Evolutionary conservation across 768 basidiomycete species (phyloP).

Genomic region (Cystobasidium tubakii): DNA sequence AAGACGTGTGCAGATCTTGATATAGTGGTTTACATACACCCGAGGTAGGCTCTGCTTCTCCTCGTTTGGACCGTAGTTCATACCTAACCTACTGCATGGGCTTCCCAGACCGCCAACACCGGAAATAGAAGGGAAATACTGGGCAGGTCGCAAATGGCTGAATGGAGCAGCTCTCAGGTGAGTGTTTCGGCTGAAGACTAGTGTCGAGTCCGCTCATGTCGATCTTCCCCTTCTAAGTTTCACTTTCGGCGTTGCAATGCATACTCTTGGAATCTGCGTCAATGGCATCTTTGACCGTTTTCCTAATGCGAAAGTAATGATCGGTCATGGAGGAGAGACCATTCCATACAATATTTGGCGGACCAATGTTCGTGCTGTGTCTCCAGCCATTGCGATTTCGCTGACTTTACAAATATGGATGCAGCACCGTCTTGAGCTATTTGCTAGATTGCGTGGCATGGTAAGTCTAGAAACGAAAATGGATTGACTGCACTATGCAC

Average conservation of each 20-base stretch:
- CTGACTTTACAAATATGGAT: no score
- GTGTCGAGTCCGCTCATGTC: no score
- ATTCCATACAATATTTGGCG: slow-evolving; percentile 13
- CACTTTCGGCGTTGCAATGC: slow-evolving; percentile 12
- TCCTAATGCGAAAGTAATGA: slow-evolving; percentile 16
- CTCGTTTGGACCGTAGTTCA: no score
- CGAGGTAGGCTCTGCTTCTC: background rate
- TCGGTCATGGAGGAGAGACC: slow-evolving; percentile 10
- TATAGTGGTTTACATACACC: slow-evolving; percentile 32
- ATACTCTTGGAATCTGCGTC: background rate
- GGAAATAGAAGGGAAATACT: background rate
- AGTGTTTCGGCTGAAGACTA: no score
- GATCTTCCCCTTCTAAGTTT: slow-evolving; percentile 6
- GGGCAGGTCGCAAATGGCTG: slow-evolving; percentile 10
- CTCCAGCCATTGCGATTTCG: background rate
- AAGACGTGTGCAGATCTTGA: slow-evolving; percentile 6
- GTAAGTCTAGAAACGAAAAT: slow-evolving; percentile 2
- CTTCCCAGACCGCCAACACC: background rate
- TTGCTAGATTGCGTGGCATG: slow-evolving; percentile 1
- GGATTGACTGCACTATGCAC: no score
- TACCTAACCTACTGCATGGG: no score
- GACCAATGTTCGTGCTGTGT: background rate
- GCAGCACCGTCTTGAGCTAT: slow-evolving; percentile 5
- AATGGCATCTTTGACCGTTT: slow-evolving; percentile 11
- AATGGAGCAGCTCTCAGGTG: slow-evolving; percentile 8